phyloP scores from a whole-genome alignment of 2,329 filamentous ascomycete species.

The Teratosphaeria destructans region DNA sequence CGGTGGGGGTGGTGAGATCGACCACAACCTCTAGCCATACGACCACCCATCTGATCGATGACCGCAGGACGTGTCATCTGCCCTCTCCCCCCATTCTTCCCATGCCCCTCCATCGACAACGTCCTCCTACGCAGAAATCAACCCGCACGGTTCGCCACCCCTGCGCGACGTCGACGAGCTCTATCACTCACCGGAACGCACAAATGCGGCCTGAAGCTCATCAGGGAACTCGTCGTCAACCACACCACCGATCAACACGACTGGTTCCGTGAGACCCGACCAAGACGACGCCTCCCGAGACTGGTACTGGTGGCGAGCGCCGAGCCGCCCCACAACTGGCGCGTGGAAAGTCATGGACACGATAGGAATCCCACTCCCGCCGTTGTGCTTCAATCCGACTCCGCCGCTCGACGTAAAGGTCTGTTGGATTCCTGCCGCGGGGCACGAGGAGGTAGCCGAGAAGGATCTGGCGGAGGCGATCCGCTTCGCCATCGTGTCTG shows the following conservation, averaged over 20 bases:
- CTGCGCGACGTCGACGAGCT: slow-evolving; percentile 36
- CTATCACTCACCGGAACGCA: slow-evolving; percentile 29
- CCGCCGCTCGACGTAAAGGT: neutral
- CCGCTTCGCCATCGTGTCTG: neutral
- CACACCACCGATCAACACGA: slow-evolving; percentile 35
- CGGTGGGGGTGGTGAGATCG: slow-evolving; percentile 34
- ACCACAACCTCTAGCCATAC: neutral
- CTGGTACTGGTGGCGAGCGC: slow-evolving; percentile 54
- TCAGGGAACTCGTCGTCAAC: slow-evolving; percentile 28
- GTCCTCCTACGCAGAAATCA: slow-evolving; percentile 36
- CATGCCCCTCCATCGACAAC: slow-evolving; percentile 44
- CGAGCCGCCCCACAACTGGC: slow-evolving; percentile 63
- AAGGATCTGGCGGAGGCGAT: neutral
- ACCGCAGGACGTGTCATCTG: slow-evolving; percentile 45
- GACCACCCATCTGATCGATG: neutral
- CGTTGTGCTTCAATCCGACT: neutral
- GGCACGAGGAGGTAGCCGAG: neutral
- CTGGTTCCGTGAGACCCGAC: slow-evolving; percentile 48
- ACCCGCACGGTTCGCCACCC: slow-evolving; percentile 34
- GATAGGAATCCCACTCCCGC: neutral
- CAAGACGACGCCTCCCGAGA: slow-evolving; percentile 45
- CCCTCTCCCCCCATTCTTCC: slow-evolving; percentile 51
- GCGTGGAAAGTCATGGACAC: slow-evolving; percentile 13
- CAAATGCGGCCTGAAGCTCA: slow-evolving; percentile 36
- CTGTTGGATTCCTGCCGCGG: neutral